Evolutionary conservation across 2,329 filamentous ascomycete genomes (phyloP), one percentile per base, ranked within the genome.

Genomic region (Fusarium palustre): DNA sequence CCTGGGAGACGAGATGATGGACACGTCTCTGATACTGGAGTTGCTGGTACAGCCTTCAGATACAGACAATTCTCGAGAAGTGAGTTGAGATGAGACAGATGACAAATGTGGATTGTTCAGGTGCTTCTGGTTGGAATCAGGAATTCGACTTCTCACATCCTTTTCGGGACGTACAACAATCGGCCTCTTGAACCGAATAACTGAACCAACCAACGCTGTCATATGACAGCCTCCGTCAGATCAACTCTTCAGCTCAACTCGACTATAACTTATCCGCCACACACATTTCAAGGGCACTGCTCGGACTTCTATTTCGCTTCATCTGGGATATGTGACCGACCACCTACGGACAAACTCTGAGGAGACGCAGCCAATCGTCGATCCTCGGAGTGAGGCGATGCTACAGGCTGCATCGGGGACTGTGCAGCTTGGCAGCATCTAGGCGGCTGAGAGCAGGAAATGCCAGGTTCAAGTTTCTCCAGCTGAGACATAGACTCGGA

Each of bases 401-500:
- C 47, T 36, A 34, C 47, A 22, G 25, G 47, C 31, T 36, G 16
- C 33, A 38, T 50, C 18, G 33, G 48, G 25, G 34, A 39, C 16
- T 25, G 10, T 41, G 25, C 48, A 39, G 47, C 15, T 18, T 45
- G 42, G n/a, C 24, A n/a, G 11, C n/a, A 24, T 9, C 12, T 8
- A 48, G 48, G 24, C 48, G 34, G 48, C 48, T 34, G 22, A 39
- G 34, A 30, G 18, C n/a, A 25, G 25, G 24, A 39, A 30, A 39
- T 41, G 13, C 48, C 24, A 52, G n/a, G 36, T 41, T 28, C 33
- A 52, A 34, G 52, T 43, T 30, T 18, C 22, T 42, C 34, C 10
- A 65, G 61, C 62, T 65, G 61, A 59, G 46, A 63, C 11, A 45
- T 34, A 36, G n/a, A 47, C 36, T 47, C 36, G 34, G 55, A 28